Base-by-base conservation (phyloP, 805 yeast genomes). In the Cyberlindnera xylosilytica region DNA sequence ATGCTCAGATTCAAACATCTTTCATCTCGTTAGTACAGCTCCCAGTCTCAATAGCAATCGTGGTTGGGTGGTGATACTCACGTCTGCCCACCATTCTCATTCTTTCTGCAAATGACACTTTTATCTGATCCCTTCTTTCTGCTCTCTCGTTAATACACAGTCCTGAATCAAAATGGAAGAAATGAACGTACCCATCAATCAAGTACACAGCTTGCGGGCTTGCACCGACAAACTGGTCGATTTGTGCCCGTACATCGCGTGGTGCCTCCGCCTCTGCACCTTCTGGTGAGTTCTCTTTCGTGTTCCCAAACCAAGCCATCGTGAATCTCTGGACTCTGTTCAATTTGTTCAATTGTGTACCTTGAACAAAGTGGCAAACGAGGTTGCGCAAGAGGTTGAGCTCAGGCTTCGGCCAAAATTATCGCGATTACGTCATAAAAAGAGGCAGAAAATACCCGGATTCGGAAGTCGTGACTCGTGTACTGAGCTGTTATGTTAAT, bases 101-200 rank as follows among this genome's bases (percentile, higher is more conserved):
- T 69, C 46, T 55, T 58, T 46, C 76, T 71, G 54, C 79, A 74
- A 29, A 74, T 73, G 28, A 72, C 67, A 50, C 77, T 70, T 45
- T 64, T 53, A 1, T 31, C 20, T 3, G 42, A 18, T 1, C 40
- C 45, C 29, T 53, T 56, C 4, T 44, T 27, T 5, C 61, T 57
- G 17, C 10, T 8, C 5, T 12, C 29, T 12, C 29, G n/a, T n/a
- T n/a, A n/a, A n/a, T n/a, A n/a, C n/a, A n/a, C n/a, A n/a, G n/a
- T n/a, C n/a, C n/a, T n/a, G n/a, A n/a, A n/a, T n/a, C n/a, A n/a
- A n/a, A n/a, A n/a, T n/a, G n/a, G n/a, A n/a, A 28, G 6, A 34
- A 6, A 7, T 20, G 8, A 4, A 49, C 58, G n/a, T 27, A 54
- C 57, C 59, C 56, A 36, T 54, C 57, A 27, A 54, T 53, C 17